phyloP scores from a whole-genome alignment of 2,329 filamentous ascomycete species.

The Neurospora crassa region DNA sequence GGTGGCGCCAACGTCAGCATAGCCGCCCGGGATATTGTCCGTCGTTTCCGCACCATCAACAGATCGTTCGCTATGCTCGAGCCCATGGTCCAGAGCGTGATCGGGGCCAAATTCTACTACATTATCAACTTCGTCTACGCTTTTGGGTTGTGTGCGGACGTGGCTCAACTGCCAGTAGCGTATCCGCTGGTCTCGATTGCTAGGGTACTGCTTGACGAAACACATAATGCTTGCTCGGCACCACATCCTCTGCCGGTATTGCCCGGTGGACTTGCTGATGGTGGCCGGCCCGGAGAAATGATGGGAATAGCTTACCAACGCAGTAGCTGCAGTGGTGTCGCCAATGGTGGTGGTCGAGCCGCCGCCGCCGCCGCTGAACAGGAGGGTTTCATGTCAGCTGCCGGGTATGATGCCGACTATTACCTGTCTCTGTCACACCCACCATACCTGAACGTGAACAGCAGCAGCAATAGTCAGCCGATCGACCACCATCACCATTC shows the following conservation, averaged over 20 bases:
- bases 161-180: background rate
- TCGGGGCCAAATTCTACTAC: constrained; percentile 9
- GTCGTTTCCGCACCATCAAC: constrained; percentile 5
- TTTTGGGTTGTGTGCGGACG: background rate
- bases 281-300: background rate
- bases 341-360: constrained; percentile 2
- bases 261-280: background rate
- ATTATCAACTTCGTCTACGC: constrained; percentile 9
- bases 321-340: background rate
- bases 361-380: background rate
- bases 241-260: background rate
- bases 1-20: background rate
- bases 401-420: background rate
- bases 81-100: constrained; percentile 7
- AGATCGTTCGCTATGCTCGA: constrained; percentile 10
- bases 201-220: background rate
- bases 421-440: background rate
- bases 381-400: background rate
- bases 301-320: background rate
- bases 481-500: background rate
- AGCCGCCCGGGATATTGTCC: background rate
- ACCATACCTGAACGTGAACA: background rate
- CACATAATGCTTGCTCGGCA: background rate
- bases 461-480: background rate
- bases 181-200: background rate